Percentiles rank a stretch among this genome's conserved stretches.
Conservation (phyloP, 805 yeast genomes). For the Kregervanrija delftensis region DNA sequence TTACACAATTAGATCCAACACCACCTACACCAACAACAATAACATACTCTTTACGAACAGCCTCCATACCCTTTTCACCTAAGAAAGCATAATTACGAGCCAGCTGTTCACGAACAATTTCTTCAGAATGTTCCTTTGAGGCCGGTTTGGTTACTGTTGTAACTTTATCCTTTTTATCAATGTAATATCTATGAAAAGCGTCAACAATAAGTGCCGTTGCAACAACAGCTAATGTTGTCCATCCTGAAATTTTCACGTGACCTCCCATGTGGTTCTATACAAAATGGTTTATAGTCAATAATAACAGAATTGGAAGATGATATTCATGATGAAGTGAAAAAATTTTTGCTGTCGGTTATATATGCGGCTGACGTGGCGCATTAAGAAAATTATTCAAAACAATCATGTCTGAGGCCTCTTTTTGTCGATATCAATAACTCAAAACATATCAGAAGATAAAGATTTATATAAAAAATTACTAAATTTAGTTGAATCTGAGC, state of each 20-base stretch:
- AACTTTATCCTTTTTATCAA: background rate
- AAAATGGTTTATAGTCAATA: background rate
- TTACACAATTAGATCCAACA: slow-evolving; percentile 94
- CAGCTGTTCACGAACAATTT: slow-evolving; percentile 80
- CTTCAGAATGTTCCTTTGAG: slow-evolving; percentile 41
- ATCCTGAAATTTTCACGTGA: too few relatives aligned
- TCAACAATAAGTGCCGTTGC: slow-evolving; percentile 2
- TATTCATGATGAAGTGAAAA: too few relatives aligned
- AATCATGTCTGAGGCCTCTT: too few relatives aligned
- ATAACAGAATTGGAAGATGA: background rate
- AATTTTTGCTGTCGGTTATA: too few relatives aligned
- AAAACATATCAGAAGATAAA: too few relatives aligned
- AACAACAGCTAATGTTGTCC: background rate
- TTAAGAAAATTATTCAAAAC: too few relatives aligned
- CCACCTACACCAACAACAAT: slow-evolving; percentile 95
- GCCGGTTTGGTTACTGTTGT: background rate
- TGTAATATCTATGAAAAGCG: slow-evolving; percentile 1
- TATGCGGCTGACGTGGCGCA: too few relatives aligned
- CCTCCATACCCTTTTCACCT: slow-evolving; percentile 75
- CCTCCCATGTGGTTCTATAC: too few relatives aligned
- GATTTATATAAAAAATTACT: too few relatives aligned
- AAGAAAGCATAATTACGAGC: slow-evolving; percentile 92
- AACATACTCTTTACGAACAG: slow-evolving; percentile 62
- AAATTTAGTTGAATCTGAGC: too few relatives aligned
- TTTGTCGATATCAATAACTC: too few relatives aligned